These are phyloP conservation scores for Solanum arcanum DNA, from an alignment of 257 asterid genomes.

Conservation along the genomic window DNA sequence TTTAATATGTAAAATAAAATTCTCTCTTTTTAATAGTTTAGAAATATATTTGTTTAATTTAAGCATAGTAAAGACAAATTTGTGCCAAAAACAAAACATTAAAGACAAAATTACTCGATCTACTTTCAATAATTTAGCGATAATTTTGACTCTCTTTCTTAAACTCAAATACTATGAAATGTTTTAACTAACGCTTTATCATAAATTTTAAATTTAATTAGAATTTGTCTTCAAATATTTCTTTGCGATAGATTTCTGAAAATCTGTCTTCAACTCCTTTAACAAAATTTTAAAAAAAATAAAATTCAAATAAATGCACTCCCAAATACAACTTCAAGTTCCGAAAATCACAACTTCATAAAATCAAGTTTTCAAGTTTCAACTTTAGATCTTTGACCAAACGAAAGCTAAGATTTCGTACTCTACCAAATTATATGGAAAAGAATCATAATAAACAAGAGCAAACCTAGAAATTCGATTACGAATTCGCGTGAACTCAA, in stretches of 20 bases:
- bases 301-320: background rate
- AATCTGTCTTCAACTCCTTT: background rate
- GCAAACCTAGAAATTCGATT: fast-evolving
- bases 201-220: background rate
- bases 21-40: background rate
- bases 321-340: fast-evolving
- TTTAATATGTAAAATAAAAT: too few relatives aligned
- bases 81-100: background rate
- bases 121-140: too few relatives aligned
- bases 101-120: background rate
- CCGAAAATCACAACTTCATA: background rate
- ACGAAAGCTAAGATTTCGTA: background rate
- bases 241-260: background rate
- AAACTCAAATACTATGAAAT: background rate
- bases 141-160: background rate
- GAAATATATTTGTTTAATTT: too few relatives aligned
- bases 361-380: background rate
- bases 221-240: background rate
- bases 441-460: background rate
- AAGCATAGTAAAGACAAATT: background rate
- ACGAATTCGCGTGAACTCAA: background rate
- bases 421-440: background rate
- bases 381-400: background rate
- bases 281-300: background rate
- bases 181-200: background rate